A percentile compares a stretch with the other conserved stretches of the same genome.
phyloP scores from a whole-genome alignment of 306 rosid species.

The Prunus persica region Prunus_persica_NCBIv2 NC_034015.1:5843001-5843500 shows the following conservation, averaged over 20 bases:
- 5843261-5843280: slow-evolving; percentile 52
- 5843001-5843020: slow-evolving; percentile 17
- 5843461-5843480: slow-evolving; percentile 1
- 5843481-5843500: slow-evolving; percentile 81
- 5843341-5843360: slow-evolving; percentile 84
- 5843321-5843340: slow-evolving; percentile 81
- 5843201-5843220: slow-evolving; percentile 76
- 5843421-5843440: not conserved
- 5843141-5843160: slow-evolving; percentile 85
- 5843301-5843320: slow-evolving; percentile 75
- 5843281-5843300: slow-evolving; percentile 90
- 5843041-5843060: not conserved
- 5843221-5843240: slow-evolving; percentile 78
- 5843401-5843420: not conserved
- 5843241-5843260: slow-evolving; percentile 49
- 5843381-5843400: slow-evolving; percentile 77
- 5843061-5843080: slow-evolving; percentile 3
- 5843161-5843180: slow-evolving; percentile 54
- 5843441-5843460: not conserved
- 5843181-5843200: slow-evolving; percentile 61
- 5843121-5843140: slow-evolving; percentile 72
- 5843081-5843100: not conserved
- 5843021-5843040: slow-evolving; percentile 9
- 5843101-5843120: not conserved
- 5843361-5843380: slow-evolving; percentile 84